These are phyloP conservation scores for Holtermannia corniformis DNA, from an alignment of 768 basidiomycete genomes.

Conservation along the genomic window DNA sequence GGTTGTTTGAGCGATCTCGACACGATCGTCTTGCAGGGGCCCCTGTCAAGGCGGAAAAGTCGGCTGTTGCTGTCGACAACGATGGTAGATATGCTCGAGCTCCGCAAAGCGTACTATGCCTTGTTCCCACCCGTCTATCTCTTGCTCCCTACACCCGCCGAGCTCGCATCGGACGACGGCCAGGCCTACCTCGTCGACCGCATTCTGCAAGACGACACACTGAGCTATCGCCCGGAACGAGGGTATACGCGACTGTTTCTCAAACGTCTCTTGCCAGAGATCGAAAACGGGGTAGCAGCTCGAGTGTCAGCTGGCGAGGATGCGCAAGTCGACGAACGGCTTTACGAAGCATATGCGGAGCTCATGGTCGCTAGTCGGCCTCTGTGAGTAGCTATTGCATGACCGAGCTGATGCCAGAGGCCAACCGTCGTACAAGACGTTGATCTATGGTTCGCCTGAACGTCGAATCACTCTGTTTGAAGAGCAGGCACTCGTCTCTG, in stretches of 20 bases:
- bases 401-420: slow-evolving; percentile 13
- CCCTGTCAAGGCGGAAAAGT: too few relatives aligned
- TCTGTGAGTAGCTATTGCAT: background rate
- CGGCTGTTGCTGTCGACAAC: too few relatives aligned
- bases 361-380: slow-evolving; percentile 27
- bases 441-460: slow-evolving; percentile 31
- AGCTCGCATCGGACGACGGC: background rate
- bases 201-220: slow-evolving; percentile 8
- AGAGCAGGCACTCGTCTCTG: slow-evolving; percentile 36
- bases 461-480: slow-evolving; percentile 33
- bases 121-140: slow-evolving; percentile 24
- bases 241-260: slow-evolving; percentile 18
- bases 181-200: slow-evolving; percentile 13
- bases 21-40: too few relatives aligned
- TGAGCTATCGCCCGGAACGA: slow-evolving; percentile 5
- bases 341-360: slow-evolving; percentile 26
- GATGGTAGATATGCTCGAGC: too few relatives aligned
- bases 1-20: too few relatives aligned
- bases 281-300: slow-evolving; percentile 17
- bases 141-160: slow-evolving; percentile 2
- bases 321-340: slow-evolving; percentile 29
- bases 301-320: slow-evolving; percentile 3
- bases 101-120: slow-evolving; percentile 24
- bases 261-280: slow-evolving; percentile 10
- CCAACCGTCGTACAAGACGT: slow-evolving; percentile 30